Base-by-base conservation (phyloP, 169 alveolate species). In the Toxoplasma gondii region DNA sequence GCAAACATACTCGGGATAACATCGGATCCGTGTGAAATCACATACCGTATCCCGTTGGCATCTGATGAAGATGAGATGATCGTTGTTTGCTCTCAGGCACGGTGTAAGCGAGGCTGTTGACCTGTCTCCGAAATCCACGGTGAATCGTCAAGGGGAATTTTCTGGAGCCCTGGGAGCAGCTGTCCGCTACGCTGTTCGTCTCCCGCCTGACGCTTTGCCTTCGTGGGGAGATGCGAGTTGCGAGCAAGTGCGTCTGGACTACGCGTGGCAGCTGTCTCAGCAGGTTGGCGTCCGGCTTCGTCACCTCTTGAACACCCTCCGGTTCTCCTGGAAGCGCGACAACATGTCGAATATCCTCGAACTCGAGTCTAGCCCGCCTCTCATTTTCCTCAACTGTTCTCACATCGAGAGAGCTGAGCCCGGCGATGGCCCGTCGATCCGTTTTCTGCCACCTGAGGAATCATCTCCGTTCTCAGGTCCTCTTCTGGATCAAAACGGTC, bases 301-400 rank as follows among this genome's bases (percentile, higher is more conserved):
- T 10, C 39, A 45, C 1, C 27, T 78, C 10, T 45, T 78, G 39
- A n/a, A n/a, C n/a, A n/a, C n/a, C 31, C 24, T 78, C n/a, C 39
- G 86, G 45, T 78, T 78, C 86, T 7, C 86, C 27, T 78, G 86
- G 86, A 78, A 78, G 86, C 86, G 86, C 27, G 86, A 78, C 45
- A n/a, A n/a, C 39, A 41, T 78, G n/a, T 41, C 39, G 27, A n/a
- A n/a, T n/a, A 10, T 78, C 49, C 49, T 78, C n/a, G 86, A n/a
- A 10, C 27, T 78, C 86, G 86, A 78, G 43, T 78, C 86, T 41
- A 36, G n/a, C 45, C 10, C 45, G 27, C 86, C 86, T 31, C 86
- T 78, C 19, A 27, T 78, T 31, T 78, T 78, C 43, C 24, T 78
- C 45, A 78, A 19, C 22, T 78, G 86, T n/a, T 78, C 86, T 10